These are phyloP conservation scores for Mycena albidolilacea DNA, from an alignment of 768 basidiomycete species.

Conservation along the genomic window DNA sequence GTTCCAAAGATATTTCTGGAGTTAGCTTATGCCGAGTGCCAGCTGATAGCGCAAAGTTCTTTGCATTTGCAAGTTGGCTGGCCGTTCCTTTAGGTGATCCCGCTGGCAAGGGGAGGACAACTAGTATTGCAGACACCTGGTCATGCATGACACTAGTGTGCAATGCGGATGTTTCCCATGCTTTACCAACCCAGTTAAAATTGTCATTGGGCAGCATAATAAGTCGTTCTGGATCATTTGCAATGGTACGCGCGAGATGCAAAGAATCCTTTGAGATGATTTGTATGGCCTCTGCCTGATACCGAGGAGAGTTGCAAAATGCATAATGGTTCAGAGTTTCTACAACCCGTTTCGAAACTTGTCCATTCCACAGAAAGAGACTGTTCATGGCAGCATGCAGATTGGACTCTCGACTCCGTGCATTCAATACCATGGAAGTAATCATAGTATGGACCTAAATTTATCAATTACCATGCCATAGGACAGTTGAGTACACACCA, in stretches of 20 bases:
- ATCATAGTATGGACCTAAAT: background rate
- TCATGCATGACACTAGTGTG: background rate
- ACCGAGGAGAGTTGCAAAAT: background rate
- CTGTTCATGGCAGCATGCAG: background rate
- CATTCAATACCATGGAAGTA: background rate
- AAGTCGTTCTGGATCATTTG: background rate
- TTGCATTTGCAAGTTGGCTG: background rate
- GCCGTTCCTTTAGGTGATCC: background rate
- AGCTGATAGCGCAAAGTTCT: background rate
- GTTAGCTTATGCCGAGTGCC: background rate
- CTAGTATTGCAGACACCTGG: background rate
- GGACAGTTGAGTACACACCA: background rate
- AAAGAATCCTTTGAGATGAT: background rate
- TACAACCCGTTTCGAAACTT: background rate
- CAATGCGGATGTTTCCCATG: background rate
- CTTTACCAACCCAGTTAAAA: background rate
- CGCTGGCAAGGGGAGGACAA: background rate
- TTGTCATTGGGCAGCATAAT: background rate
- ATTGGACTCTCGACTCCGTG: background rate
- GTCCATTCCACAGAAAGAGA: background rate
- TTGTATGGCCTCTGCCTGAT: too few relatives aligned
- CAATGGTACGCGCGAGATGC: background rate
- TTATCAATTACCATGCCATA: background rate
- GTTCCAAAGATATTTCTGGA: background rate
- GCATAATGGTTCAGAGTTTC: background rate